Base-by-base conservation (phyloP, 192 early-diverging fungal genomes). In the Ambispora gerdemannii region DNA sequence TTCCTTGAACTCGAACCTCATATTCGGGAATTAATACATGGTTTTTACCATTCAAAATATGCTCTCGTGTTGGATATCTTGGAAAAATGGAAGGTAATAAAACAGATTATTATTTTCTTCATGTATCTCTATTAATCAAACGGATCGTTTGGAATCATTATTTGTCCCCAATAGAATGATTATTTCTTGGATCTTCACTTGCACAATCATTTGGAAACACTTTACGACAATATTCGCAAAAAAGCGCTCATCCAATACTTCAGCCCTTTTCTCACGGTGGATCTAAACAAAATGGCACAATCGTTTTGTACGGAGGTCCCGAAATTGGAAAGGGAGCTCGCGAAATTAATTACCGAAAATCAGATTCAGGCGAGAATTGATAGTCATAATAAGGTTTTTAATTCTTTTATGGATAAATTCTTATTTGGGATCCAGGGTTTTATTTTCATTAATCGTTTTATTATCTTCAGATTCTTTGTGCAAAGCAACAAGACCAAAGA, bases 1-100 rank as follows among this genome's bases (percentile, higher is more conserved):
- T 93, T 83, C 73, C 76, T 95, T n/a, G 93, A 93, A 58, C 77
- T 94, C 15, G 93, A 94, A 49, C 93, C 94, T 3, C 84, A 87
- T 24, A 79, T 92, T 13, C 82, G 87, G 6, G 89, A 92, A 50
- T 72, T 93, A 13, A 79, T 95, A 49, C 61, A 85, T 30, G 69
- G 78, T 13, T 95, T 94, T 67, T 91, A 93, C 70, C 72, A 89
- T 33, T 91, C 88, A 13, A 90, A 91, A 72, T 95, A 93, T 67
- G 50, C 80, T 2, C 58, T 63, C 8, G 92, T 90, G 64, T 73
- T 95, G 49, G 78, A 87, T 2, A 76, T 89, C 22, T 73, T 95
- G 69, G 81, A 84, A 19, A 84, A 78, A 49, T 82, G 88, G 56
- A 86, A 86, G 79, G 92, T 92, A 84, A 34, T 65, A 11, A 43